Percentiles rank a stretch among this genome's conserved stretches.
Evolutionary conservation across 1,139 yeast species (phyloP).

Genomic region (Hansenula lynferdii): DNA sequence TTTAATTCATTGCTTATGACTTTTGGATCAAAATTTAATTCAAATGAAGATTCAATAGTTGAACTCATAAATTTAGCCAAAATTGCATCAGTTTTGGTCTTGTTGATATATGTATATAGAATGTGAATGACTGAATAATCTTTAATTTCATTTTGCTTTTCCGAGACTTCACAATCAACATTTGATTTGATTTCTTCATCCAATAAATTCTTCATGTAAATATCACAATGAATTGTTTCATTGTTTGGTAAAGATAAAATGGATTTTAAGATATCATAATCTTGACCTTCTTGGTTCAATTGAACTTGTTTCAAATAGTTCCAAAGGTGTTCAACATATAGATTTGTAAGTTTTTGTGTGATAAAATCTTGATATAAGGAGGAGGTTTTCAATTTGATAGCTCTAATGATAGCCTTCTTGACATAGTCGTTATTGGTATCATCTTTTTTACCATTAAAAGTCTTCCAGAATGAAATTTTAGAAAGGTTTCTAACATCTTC

Average conservation of each 20-base stretch:
- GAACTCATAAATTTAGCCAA: conserved; percentile 15
- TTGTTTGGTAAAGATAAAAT: conserved; percentile 19
- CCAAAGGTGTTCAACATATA: conserved; percentile 25
- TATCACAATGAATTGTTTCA: conserved; percentile 23
- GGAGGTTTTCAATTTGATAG: conserved; percentile 23
- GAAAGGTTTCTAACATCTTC: conserved; percentile 19
- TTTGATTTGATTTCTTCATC: conserved; percentile 9
- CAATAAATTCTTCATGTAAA: conserved; percentile 16
- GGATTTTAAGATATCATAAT: conserved; percentile 22
- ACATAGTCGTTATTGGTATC: conserved; percentile 21
- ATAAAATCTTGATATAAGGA: conserved; percentile 14
- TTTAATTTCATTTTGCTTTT: conserved; percentile 5
- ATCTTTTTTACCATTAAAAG: conserved; percentile 16
- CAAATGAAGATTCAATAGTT: conserved; percentile 13
- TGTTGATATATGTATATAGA: conserved; percentile 15
- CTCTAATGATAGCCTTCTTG: conserved; percentile 24
- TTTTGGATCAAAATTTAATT: conserved; percentile 9
- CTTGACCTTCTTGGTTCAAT: conserved; percentile 14
- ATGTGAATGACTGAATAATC: conserved; percentile 12
- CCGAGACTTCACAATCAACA: conserved; percentile 12
- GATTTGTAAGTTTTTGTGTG: conserved; percentile 13
- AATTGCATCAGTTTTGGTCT: conserved; percentile 14
- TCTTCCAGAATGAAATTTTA: conserved; percentile 15
- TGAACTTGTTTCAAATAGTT: conserved; percentile 16
- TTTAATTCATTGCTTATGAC: conserved; percentile 17